Evolutionary conservation across 1,284 basidiomycete species (phyloP), one percentile per base, ranked within the genome.

Genomic region (Erythrobasidium hasegawianum): DNA sequence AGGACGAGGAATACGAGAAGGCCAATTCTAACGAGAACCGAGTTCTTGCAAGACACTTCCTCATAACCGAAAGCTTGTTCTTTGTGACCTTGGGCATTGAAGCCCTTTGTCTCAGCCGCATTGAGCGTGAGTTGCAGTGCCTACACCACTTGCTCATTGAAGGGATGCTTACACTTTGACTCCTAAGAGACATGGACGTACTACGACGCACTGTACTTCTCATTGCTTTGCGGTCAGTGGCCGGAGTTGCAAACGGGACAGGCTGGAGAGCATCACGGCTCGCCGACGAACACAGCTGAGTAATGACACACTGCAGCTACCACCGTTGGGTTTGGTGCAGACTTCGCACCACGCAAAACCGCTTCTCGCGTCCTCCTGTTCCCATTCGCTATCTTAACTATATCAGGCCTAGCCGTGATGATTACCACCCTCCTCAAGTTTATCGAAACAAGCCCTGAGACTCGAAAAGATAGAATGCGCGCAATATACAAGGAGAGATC

Each of bases 331-430:
- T 33, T 40, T 3, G 38, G 55, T 24, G 33, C 33, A 33, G 20
- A 41, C 10, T 54, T 57, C 27, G 52, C 26, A 29, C 55, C 45
- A 24, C 27, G 16, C 16, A 11, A 11, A 9, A 16, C 33, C 5
- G 72, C 75, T 0, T 71, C 72, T 50, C 79, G 78, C 64, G 72
- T 79, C 27, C 71, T 80, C 14, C 67, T 78, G 18, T 78, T 80
- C 68, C 74, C 76, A 24, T 80, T 79, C 56, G 73, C 76, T 1
- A 72, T 79, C 62, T 67, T 79, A 72, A 78, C 78, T 0, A 79
- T 79, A 66, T 74, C 73, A 5, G 43, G 43, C 67, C 71, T 80
- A 47, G 78, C 77, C 64, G 78, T 78, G 59, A 75, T 79, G 55
- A 76, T 81, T 39, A 74, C 76, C 2, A 71, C 78, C 57, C 79